A percentile compares a stretch with the other conserved stretches of the same genome.
phyloP scores from a whole-genome alignment of 257 asterid species.

The Plantago ovata region DNA sequence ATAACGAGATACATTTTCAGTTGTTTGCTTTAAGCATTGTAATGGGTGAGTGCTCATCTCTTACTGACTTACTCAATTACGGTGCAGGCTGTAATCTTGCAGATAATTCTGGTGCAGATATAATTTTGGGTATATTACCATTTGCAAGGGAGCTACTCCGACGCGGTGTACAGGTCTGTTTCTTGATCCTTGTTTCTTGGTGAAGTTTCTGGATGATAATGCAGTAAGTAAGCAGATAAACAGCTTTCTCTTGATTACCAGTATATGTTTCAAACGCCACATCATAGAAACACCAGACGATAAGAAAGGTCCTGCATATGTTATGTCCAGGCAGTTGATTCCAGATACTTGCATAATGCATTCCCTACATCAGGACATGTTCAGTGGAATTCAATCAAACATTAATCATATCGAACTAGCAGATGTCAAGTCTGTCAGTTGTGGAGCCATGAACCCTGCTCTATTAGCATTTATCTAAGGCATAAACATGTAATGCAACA shows the following conservation, averaged over 20 bases:
- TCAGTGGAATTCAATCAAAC: too few relatives aligned
- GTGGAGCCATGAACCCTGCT: constrained; percentile 5
- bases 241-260: constrained; percentile 11
- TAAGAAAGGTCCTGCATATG: constrained; percentile 4
- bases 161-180: constrained; percentile 73
- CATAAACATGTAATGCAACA: constrained; percentile 7
- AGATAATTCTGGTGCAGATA: constrained; percentile 96
- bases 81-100: constrained; percentile 79
- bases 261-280: constrained; percentile 7
- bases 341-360: too few relatives aligned
- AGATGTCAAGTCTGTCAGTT: constrained; percentile 1
- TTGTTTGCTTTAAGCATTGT: constrained; percentile 6
- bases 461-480: constrained; percentile 6
- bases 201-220: background rate
- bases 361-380: too few relatives aligned
- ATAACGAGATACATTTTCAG: constrained; percentile 6
- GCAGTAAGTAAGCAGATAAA: constrained; percentile 2
- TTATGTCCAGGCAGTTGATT: constrained; percentile 13
- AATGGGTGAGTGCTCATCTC: background rate
- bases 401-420: background rate
- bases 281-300: constrained; percentile 14
- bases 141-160: constrained; percentile 90
- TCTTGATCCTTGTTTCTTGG: constrained; percentile 17
- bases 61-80: constrained; percentile 24
- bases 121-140: constrained; percentile 90